Evolutionary conservation across 2,329 filamentous ascomycete genomes (phyloP).

Genomic region (Hansfordia pulvinata): DNA sequence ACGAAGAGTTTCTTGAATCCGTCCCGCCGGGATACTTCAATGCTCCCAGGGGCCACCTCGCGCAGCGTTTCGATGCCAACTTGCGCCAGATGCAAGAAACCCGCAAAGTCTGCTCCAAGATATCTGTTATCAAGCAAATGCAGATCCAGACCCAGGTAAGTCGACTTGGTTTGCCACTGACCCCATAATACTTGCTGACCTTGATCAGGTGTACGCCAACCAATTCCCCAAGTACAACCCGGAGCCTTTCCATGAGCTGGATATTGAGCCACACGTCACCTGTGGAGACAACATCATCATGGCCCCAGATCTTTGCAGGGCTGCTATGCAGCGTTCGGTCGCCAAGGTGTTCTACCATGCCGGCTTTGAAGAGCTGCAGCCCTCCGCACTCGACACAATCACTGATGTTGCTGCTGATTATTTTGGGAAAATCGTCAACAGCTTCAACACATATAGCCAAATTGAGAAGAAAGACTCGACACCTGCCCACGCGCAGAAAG

Average conservation of each 20-base stretch:
- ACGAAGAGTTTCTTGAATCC: slow-evolving; percentile 70
- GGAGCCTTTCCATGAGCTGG: slow-evolving; percentile 74
- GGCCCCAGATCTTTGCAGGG: slow-evolving; percentile 66
- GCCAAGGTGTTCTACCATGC: slow-evolving; percentile 93
- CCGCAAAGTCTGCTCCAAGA: slow-evolving; percentile 88
- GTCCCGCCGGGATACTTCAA: slow-evolving; percentile 64
- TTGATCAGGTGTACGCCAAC: slow-evolving; percentile 74
- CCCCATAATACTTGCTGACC: slow-evolving; percentile 11
- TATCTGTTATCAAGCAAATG: slow-evolving; percentile 98
- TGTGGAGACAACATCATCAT: slow-evolving; percentile 83
- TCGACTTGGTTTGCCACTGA: slow-evolving; percentile 1
- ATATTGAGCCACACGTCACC: slow-evolving; percentile 79
- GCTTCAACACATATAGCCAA: slow-evolving; percentile 73
- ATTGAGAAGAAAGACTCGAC: slow-evolving; percentile 57
- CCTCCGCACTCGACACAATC: slow-evolving; percentile 78
- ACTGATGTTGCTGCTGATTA: slow-evolving; percentile 85
- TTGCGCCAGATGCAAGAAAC: slow-evolving; percentile 95
- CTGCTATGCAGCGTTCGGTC: slow-evolving; percentile 78
- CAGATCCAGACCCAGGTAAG: slow-evolving; percentile 87
- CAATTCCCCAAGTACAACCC: slow-evolving; percentile 96
- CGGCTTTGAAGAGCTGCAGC: slow-evolving; percentile 94
- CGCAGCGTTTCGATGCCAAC: slow-evolving; percentile 76
- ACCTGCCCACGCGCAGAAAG: slow-evolving; percentile 22
- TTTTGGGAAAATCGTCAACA: slow-evolving; percentile 70
- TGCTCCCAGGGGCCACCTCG: slow-evolving; percentile 59